These are phyloP conservation scores for Zygoascus sp. DNA, from an alignment of 1,139 yeast genomes.

Conservation along the genomic window DNA sequence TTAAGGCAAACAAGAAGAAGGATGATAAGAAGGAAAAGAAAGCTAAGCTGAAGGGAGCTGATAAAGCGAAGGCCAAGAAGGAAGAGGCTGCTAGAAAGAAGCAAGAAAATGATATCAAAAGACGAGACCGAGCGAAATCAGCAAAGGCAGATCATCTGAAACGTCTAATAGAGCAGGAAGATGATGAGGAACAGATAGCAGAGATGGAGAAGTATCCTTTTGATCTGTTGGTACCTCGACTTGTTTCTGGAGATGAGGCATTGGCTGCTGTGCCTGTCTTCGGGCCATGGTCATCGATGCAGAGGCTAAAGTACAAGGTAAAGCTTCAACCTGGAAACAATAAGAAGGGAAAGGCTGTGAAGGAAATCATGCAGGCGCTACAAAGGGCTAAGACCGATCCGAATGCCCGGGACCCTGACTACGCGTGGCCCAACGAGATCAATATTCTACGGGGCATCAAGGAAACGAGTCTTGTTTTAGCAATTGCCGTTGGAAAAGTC, in stretches of 20 bases:
- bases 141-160: slow-evolving; percentile 49
- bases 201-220: slow-evolving; percentile 28
- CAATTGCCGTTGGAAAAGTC: slow-evolving; percentile 47
- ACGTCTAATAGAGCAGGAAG: slow-evolving; percentile 34
- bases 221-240: slow-evolving; percentile 36
- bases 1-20: neutral
- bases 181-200: slow-evolving; percentile 30
- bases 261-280: slow-evolving; percentile 76
- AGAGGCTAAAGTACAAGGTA: slow-evolving; percentile 72
- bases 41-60: slow-evolving; percentile 28
- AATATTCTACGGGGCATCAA: slow-evolving; percentile 54
- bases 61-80: slow-evolving; percentile 12
- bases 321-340: slow-evolving; percentile 82
- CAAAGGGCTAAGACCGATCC: slow-evolving; percentile 52
- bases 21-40: slow-evolving; percentile 19
- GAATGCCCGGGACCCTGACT: slow-evolving; percentile 44
- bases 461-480: slow-evolving; percentile 49
- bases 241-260: slow-evolving; percentile 38
- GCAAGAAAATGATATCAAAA: slow-evolving; percentile 34
- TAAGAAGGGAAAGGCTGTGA: slow-evolving; percentile 83
- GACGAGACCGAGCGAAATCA: slow-evolving; percentile 37
- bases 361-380: slow-evolving; percentile 61
- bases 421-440: slow-evolving; percentile 71
- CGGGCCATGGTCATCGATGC: slow-evolving; percentile 86
- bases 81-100: slow-evolving; percentile 30